phyloP scores from a whole-genome alignment of 306 rosid species.

The Corylus americana region DNA sequence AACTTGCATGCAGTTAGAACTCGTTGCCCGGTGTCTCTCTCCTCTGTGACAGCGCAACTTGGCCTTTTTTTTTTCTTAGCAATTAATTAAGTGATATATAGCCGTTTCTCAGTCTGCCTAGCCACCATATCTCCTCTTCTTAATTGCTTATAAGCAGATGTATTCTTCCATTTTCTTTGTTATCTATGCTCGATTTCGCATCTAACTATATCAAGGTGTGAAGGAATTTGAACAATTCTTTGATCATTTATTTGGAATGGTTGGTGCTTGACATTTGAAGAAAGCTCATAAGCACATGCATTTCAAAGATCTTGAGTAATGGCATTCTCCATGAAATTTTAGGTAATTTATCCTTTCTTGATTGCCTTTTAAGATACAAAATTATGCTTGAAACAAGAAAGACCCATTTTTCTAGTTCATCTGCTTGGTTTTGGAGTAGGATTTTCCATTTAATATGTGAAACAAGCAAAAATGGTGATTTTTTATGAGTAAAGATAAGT shows the following conservation, averaged over 20 bases:
- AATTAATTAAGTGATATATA: conserved; percentile 4
- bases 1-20: conserved; percentile 11
- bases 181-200: background rate
- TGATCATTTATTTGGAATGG: background rate
- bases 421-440: background rate
- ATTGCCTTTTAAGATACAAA: background rate
- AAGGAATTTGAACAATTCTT: background rate
- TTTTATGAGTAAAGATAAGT: background rate
- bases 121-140: conserved; percentile 1
- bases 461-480: background rate
- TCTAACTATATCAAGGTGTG: conserved; percentile 6
- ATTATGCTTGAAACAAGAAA: background rate
- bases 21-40: conserved; percentile 15
- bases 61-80: conserved; percentile 11
- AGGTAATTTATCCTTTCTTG: conserved; percentile 7
- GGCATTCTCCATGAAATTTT: background rate
- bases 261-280: background rate
- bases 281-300: background rate
- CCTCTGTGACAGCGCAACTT: conserved; percentile 1
- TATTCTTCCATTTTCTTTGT: background rate
- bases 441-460: background rate
- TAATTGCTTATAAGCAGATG: conserved; percentile 10
- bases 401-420: background rate
- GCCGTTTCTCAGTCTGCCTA: background rate
- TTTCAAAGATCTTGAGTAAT: conserved; percentile 7